Evolutionary conservation across 768 basidiomycete genomes (phyloP).

Genomic region (Macrolepiota dolichaula): DNA sequence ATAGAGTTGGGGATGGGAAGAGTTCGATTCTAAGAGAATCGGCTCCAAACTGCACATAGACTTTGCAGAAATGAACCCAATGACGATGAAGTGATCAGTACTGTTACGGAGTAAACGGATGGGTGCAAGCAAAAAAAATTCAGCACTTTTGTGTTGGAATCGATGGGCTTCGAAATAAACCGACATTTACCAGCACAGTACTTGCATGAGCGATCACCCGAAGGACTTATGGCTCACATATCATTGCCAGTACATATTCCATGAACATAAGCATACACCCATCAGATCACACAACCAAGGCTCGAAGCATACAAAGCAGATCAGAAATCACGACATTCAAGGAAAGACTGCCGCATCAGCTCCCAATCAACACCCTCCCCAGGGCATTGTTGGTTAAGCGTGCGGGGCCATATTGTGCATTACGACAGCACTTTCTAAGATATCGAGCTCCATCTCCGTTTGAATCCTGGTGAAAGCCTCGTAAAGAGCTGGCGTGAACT

Average conservation of each 20-base stretch:
- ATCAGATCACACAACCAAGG: neutral
- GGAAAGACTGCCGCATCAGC: conserved; percentile 51
- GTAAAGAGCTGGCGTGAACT: neutral
- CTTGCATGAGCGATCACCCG: neutral
- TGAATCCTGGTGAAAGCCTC: conserved; percentile 14
- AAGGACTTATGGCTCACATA: neutral
- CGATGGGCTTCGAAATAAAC: no score
- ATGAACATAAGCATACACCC: neutral
- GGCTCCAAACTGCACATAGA: no score
- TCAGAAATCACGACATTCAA: neutral
- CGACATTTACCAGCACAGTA: no score
- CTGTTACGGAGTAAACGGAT: no score
- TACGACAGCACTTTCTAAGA: conserved; percentile 36
- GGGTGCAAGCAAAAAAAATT: no score
- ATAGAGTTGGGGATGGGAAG: no score
- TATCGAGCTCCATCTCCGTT: conserved; percentile 18
- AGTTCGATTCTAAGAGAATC: no score
- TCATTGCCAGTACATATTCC: conserved; percentile 4
- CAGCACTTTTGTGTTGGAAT: no score
- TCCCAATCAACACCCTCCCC: conserved; percentile 83
- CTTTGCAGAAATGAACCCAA: no score
- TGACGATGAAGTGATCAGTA: no score
- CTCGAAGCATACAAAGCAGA: neutral
- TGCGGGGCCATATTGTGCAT: conserved; percentile 97
- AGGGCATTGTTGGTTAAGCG: conserved; percentile 93